Evolutionary conservation across 768 basidiomycete species (phyloP).

Genomic region (Lentinula aciculospora): DNA sequence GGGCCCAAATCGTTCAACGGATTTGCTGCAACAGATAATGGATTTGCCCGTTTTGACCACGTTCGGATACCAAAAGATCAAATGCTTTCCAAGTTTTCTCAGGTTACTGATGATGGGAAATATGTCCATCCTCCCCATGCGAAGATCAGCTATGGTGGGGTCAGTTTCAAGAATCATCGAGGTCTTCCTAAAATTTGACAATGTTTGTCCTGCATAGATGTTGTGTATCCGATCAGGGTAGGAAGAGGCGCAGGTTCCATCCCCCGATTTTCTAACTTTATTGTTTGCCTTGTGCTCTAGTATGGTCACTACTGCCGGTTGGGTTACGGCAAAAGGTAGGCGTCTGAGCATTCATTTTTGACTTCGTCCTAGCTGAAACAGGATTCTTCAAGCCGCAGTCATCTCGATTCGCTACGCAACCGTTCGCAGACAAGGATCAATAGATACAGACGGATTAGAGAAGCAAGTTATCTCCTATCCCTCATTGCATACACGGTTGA

Average conservation of each 20-base stretch:
- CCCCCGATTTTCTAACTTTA: not conserved
- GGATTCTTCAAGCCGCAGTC: constrained; percentile 36
- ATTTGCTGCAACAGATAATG: constrained; percentile 52
- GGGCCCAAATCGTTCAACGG: constrained; percentile 56
- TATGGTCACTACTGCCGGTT: constrained; percentile 60
- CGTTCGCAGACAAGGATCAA: constrained; percentile 63
- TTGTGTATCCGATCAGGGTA: constrained; percentile 65
- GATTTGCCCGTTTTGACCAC: constrained; percentile 61
- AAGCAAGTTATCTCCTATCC: constrained; percentile 67
- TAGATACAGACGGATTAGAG: constrained; percentile 47
- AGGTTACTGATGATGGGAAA: constrained; percentile 56
- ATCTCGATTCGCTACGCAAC: constrained; percentile 69
- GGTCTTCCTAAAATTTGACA: not conserved
- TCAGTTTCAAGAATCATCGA: constrained; percentile 25
- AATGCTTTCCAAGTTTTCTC: constrained; percentile 74
- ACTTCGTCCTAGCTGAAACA: not conserved
- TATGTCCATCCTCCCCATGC: constrained; percentile 67
- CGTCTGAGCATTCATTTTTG: not conserved
- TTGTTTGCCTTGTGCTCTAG: constrained; percentile 23
- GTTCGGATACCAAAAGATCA: constrained; percentile 62
- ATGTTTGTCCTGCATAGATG: constrained; percentile 40
- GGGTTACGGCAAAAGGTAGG: constrained; percentile 61
- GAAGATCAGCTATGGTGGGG: constrained; percentile 73
- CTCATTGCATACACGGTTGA: constrained; percentile 65
- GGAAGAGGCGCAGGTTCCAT: constrained; percentile 11